Conservation (phyloP, 139 green algal species). For the Pleodorina starrii region DNA sequence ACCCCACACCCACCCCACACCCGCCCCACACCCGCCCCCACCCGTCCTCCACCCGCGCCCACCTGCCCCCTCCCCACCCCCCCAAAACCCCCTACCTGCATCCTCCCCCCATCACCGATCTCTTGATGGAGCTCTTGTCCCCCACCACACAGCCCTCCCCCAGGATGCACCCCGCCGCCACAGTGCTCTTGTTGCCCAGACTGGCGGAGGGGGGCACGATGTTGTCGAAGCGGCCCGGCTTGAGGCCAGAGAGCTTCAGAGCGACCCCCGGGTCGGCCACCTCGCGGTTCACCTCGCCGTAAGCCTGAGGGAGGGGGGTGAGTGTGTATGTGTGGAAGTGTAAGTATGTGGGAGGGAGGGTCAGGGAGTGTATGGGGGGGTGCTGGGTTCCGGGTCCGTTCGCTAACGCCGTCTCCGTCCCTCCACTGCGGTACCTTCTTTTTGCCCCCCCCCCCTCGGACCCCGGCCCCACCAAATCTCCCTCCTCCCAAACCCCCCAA, state of each 20-base stretch:
- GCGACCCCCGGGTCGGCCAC: conserved; percentile 66
- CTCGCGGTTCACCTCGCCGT: conserved; percentile 76
- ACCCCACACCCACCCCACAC: not conserved
- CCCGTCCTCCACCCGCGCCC: not conserved
- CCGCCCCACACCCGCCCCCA: not conserved
- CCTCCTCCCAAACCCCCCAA: too few relatives aligned
- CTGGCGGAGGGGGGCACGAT: conserved; percentile 70
- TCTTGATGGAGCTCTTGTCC: conserved; percentile 92
- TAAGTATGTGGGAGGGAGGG: too few relatives aligned
- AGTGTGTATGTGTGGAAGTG: not conserved
- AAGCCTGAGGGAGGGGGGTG: conserved; percentile 45
- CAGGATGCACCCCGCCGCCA: conserved; percentile 81
- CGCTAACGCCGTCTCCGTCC: too few relatives aligned
- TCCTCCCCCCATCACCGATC: conserved; percentile 80
- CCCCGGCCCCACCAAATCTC: too few relatives aligned
- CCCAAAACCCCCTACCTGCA: conserved; percentile 65
- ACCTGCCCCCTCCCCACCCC: not conserved
- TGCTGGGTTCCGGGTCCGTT: too few relatives aligned
- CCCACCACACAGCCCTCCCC: conserved; percentile 77
- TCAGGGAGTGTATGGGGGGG: too few relatives aligned
- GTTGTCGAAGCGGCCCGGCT: conserved; percentile 74
- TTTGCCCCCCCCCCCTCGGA: too few relatives aligned
- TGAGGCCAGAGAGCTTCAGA: conserved; percentile 57
- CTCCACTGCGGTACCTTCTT: too few relatives aligned
- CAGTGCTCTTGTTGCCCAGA: conserved; percentile 80